phyloP scores from a whole-genome alignment of 208 protist species.

The Phytomonas serpens region DNA sequence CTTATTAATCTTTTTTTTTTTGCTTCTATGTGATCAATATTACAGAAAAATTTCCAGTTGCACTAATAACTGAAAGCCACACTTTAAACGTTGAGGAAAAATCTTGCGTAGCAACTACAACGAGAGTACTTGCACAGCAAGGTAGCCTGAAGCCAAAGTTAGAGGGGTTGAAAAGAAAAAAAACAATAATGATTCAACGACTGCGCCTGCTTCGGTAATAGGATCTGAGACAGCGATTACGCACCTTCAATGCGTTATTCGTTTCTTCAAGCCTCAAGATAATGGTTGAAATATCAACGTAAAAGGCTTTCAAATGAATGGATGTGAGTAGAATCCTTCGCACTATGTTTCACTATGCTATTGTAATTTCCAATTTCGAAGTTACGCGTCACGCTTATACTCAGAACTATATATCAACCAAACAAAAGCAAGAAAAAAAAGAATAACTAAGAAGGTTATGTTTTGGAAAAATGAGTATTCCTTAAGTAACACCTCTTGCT shows the following conservation, averaged over 20 bases:
- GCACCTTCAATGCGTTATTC: neutral
- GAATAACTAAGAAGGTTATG: slow-evolving; percentile 9
- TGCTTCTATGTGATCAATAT: slow-evolving; percentile 7
- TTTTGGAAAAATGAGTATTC: neutral
- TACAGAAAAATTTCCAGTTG: slow-evolving; percentile 2
- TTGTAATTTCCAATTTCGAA: neutral
- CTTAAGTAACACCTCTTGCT: neutral
- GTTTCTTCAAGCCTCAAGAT: neutral
- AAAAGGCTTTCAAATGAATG: neutral
- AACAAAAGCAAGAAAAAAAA: slow-evolving; percentile 12
- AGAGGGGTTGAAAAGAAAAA: neutral
- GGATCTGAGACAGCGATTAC: neutral
- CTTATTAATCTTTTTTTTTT: slow-evolving; percentile 5
- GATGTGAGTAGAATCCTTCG: neutral
- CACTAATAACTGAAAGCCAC: neutral
- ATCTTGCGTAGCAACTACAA: neutral
- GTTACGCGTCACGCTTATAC: neutral
- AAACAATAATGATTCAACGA: neutral
- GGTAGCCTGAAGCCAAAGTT: neutral
- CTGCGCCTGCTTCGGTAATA: neutral
- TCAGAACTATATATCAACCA: neutral
- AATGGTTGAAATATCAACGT: neutral
- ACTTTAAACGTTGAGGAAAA: neutral
- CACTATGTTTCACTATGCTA: neutral
- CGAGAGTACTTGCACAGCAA: neutral